Conservation (phyloP, 208 protist genomes). For the Leishmania martiniquensis region DNA sequence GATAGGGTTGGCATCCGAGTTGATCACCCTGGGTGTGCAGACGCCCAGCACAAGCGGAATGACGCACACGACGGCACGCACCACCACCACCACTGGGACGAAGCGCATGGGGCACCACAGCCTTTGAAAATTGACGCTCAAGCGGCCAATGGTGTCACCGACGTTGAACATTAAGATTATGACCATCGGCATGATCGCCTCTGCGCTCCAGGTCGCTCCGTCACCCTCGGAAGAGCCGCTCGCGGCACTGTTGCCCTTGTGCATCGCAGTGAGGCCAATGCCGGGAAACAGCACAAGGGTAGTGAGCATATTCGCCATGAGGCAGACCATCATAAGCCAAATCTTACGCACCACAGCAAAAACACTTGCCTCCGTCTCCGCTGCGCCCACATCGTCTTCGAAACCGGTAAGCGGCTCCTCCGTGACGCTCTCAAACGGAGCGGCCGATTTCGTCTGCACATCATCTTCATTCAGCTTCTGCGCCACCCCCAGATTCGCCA, state of each 20-base stretch:
- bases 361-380: slow-evolving; percentile 21
- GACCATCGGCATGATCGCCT: slow-evolving; percentile 45
- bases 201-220: slow-evolving; percentile 22
- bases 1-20: slow-evolving; percentile 46
- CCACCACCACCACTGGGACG: slow-evolving; percentile 23
- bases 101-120: slow-evolving; percentile 28
- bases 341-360: slow-evolving; percentile 36
- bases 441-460: neutral
- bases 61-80: slow-evolving; percentile 34
- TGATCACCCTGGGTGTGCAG: slow-evolving; percentile 34
- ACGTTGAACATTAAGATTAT: slow-evolving; percentile 45
- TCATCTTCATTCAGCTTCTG: neutral
- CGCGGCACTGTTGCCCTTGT: neutral
- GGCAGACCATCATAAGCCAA: slow-evolving; percentile 46
- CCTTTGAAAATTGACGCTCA: slow-evolving; percentile 26
- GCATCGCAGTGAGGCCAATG: slow-evolving; percentile 40
- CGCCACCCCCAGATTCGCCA: neutral
- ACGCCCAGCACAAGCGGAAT: slow-evolving; percentile 43
- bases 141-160: slow-evolving; percentile 36
- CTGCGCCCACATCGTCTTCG: neutral
- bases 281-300: slow-evolving; percentile 46
- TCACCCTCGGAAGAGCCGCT: neutral
- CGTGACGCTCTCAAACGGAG: neutral
- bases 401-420: neutral
- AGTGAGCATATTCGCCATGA: slow-evolving; percentile 36